Conservation (phyloP, 305 asterid species). For the Stenogyne calaminthoides region DNA sequence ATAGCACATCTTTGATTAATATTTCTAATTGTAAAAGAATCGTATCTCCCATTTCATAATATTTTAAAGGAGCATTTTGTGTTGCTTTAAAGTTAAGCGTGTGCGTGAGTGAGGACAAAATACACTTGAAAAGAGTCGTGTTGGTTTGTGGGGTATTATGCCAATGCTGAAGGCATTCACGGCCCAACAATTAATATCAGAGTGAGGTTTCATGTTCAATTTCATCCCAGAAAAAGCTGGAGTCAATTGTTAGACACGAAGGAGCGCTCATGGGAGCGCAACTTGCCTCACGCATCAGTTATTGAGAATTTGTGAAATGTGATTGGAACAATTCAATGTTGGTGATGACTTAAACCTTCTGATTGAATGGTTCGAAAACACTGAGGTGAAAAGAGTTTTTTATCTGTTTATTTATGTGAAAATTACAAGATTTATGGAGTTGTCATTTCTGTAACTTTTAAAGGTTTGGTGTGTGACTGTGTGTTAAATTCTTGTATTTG, state of each 20-base stretch:
- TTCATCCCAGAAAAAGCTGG: too few relatives aligned
- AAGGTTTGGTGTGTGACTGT: background rate
- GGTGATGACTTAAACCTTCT: constrained; percentile 21
- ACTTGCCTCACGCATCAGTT: background rate
- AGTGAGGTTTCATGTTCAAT: too few relatives aligned
- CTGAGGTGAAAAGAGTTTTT: background rate
- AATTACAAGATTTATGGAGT: background rate
- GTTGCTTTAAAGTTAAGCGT: too few relatives aligned
- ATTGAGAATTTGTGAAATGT: constrained; percentile 23
- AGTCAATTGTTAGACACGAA: too few relatives aligned
- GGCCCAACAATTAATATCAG: too few relatives aligned
- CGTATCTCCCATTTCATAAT: background rate
- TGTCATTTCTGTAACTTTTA: background rate
- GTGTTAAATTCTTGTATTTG: background rate
- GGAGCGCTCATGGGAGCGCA: too few relatives aligned
- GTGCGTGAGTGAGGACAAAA: too few relatives aligned
- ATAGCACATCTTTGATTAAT: background rate
- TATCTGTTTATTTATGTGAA: constrained; percentile 8
- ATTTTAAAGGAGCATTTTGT: too few relatives aligned
- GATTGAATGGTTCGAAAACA: constrained; percentile 1
- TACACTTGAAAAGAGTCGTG: too few relatives aligned
- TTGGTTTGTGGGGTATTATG: too few relatives aligned
- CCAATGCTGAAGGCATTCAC: too few relatives aligned
- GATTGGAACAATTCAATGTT: constrained; percentile 20
- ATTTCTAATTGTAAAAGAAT: background rate